phyloP scores from a whole-genome alignment of 2,329 filamentous ascomycete genomes.

The Chaetomiaceae sp. region DNA sequence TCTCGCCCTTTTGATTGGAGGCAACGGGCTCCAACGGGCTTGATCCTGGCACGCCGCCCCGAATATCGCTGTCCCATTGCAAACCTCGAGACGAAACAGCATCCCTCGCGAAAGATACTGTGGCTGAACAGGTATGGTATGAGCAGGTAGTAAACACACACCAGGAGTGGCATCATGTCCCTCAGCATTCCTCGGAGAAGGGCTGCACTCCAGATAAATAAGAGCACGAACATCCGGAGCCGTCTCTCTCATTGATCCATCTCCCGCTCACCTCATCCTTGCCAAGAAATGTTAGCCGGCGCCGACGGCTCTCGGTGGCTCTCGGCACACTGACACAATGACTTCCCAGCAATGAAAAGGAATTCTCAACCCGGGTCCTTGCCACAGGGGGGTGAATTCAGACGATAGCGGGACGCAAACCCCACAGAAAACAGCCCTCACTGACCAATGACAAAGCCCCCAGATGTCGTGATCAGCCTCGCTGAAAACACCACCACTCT shows the following conservation, averaged over 20 bases:
- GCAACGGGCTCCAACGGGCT: too few relatives aligned
- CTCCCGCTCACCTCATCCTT: not conserved
- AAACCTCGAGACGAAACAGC: not conserved
- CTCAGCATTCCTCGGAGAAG: not conserved
- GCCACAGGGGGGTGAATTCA: constrained; percentile 12
- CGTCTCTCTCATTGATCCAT: too few relatives aligned
- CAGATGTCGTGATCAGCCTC: constrained; percentile 28
- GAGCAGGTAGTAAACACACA: not conserved
- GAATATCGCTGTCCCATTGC: not conserved
- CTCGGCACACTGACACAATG: not conserved
- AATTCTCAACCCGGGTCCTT: not conserved
- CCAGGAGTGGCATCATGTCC: constrained; percentile 3
- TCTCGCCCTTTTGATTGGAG: too few relatives aligned
- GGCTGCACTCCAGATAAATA: not conserved
- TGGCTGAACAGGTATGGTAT: too few relatives aligned
- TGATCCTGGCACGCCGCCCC: too few relatives aligned
- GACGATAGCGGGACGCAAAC: constrained; percentile 11
- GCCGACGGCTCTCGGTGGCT: not conserved
- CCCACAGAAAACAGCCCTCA: constrained; percentile 18
- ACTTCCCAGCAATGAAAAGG: not conserved
- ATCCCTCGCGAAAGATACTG: not conserved
- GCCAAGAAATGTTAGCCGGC: not conserved
- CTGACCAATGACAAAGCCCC: constrained; percentile 23
- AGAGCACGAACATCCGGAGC: not conserved
- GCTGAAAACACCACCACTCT: constrained; percentile 26